These are phyloP conservation scores for Balakata baccata DNA, from an alignment of 345 rosid genomes.

Conservation along the genomic window DNA sequence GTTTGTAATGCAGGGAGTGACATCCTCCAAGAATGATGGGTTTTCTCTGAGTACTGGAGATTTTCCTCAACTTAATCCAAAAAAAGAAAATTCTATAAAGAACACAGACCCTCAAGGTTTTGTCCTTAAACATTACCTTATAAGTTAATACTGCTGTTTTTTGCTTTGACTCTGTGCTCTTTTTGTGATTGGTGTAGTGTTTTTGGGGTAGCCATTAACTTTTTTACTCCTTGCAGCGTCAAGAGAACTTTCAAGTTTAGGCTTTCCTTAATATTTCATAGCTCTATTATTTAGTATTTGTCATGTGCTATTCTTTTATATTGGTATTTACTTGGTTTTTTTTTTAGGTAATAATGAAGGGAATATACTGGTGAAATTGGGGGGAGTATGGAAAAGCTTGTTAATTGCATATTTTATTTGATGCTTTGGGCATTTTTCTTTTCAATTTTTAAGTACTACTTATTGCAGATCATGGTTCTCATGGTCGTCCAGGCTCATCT, in stretches of 20 bases:
- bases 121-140: constrained; percentile 10
- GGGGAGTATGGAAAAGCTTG: not conserved
- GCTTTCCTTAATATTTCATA: not conserved
- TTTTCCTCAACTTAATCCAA: constrained; percentile 94
- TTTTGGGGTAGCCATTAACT: not conserved
- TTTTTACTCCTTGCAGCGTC: not conserved
- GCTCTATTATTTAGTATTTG: not conserved
- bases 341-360: not conserved
- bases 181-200: not conserved
- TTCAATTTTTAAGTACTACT: constrained; percentile 10
- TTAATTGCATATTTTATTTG: not conserved
- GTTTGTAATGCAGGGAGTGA: constrained; percentile 54
- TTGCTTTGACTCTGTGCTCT: constrained; percentile 21
- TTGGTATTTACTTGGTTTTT: not conserved
- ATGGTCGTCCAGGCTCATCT: constrained; percentile 53
- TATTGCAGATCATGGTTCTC: constrained; percentile 54
- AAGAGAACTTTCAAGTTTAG: constrained; percentile 3
- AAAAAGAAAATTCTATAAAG: constrained; percentile 58
- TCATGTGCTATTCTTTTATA: not conserved
- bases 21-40: constrained; percentile 61
- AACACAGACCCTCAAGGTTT: constrained; percentile 63
- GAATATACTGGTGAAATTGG: not conserved
- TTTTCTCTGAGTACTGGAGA: constrained; percentile 90
- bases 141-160: constrained; percentile 5
- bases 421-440: not conserved